These are phyloP conservation scores for Beta vulgaris DNA, from an alignment of 148 eudicot species.

Conservation along the genomic window DNA sequence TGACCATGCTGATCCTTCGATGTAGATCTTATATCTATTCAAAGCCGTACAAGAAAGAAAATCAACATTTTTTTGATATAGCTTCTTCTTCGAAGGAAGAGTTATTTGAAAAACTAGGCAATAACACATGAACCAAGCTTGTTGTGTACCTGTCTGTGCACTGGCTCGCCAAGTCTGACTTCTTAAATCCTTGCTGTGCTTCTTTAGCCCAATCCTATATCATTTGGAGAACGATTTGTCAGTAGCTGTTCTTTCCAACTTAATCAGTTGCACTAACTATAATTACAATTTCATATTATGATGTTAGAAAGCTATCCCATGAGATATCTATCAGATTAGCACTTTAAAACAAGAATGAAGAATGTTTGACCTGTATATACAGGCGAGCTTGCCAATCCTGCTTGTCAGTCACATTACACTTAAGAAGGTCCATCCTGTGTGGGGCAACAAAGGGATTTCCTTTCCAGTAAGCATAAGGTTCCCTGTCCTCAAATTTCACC, in stretches of 20 bases:
- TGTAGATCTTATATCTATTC: conserved; percentile 69
- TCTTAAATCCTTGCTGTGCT: conserved; percentile 48
- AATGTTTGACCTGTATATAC: conserved; percentile 48
- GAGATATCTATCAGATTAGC: background rate
- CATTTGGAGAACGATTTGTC: background rate
- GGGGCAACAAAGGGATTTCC: conserved; percentile 73
- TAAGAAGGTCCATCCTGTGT: conserved; percentile 64
- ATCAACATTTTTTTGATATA: background rate
- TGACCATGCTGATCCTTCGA: conserved; percentile 87
- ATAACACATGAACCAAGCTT: background rate
- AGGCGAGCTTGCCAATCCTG: conserved; percentile 79
- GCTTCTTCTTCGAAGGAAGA: background rate
- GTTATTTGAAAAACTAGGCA: background rate
- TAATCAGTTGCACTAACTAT: background rate
- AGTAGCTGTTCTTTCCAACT: background rate
- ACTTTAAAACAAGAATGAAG: background rate
- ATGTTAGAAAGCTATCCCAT: background rate
- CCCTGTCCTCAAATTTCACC: conserved; percentile 54
- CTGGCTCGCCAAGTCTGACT: conserved; percentile 65
- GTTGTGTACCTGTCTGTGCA: conserved; percentile 51
- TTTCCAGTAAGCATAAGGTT: conserved; percentile 82
- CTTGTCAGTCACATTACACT: conserved; percentile 60
- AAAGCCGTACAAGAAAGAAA: conserved; percentile 3
- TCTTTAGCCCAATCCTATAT: conserved; percentile 70
- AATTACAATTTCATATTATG: background rate